Conservation (phyloP, 257 asterid species). For the Solanum bulbocastanum region DNA sequence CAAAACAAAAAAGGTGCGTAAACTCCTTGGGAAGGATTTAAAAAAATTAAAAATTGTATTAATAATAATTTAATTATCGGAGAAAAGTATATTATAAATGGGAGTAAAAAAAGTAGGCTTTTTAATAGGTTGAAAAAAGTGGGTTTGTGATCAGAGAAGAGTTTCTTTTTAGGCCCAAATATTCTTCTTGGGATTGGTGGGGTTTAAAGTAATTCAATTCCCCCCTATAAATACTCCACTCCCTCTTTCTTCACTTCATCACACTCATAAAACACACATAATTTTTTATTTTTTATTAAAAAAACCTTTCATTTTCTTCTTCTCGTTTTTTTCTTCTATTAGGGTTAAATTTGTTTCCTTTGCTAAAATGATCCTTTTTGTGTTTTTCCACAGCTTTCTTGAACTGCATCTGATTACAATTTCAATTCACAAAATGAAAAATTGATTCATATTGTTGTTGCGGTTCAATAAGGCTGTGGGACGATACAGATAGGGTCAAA, state of each 20-base stretch:
- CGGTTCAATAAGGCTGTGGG: constrained; percentile 97
- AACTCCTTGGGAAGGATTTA: too few species aligned
- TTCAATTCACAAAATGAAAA: neutral
- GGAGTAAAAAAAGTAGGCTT: constrained; percentile 9
- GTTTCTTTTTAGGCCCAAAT: constrained; percentile 41
- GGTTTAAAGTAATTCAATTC: constrained; percentile 26
- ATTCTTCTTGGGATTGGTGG: constrained; percentile 96
- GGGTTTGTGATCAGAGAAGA: constrained; percentile 10
- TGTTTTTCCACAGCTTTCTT: constrained; percentile 98
- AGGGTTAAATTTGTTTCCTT: constrained; percentile 14
- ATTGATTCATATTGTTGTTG: neutral
- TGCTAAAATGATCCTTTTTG: constrained; percentile 41
- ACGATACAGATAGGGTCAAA: constrained; percentile 42
- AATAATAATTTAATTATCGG: neutral
- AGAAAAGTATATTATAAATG: neutral
- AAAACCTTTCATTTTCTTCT: neutral
- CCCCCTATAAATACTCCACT: constrained; percentile 51
- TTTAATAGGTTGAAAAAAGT: neutral
- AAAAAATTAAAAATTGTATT: neutral
- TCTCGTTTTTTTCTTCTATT: neutral
- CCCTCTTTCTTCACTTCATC: neutral
- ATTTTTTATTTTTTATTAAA: too few species aligned
- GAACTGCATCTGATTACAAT: constrained; percentile 44
- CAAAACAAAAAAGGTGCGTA: too few species aligned
- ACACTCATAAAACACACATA: neutral